phyloP scores from a whole-genome alignment of 1,139 yeast species.

The Pneumocystis jirovecii region DNA sequence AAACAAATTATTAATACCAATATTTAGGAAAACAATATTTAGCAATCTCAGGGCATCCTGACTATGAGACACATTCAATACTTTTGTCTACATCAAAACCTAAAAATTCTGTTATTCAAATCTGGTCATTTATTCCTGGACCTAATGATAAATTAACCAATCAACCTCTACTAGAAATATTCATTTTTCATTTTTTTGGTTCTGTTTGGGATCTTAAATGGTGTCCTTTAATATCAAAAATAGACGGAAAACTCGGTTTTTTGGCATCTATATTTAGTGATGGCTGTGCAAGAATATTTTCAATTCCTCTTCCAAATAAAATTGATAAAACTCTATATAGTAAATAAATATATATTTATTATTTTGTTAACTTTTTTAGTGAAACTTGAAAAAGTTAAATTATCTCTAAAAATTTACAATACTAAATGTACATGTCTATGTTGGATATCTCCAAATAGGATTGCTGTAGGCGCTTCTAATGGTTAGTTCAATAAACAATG shows the following conservation, averaged over 20 bases:
- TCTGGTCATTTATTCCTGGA: neutral
- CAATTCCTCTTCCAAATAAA: neutral
- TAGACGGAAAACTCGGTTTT: neutral
- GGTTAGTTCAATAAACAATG: conserved; percentile 1
- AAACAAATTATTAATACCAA: neutral
- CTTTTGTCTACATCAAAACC: neutral
- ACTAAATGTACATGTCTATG: conserved; percentile 2
- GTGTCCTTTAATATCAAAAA: conserved; percentile 5
- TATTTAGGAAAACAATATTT: neutral
- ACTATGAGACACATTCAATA: neutral
- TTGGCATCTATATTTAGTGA: conserved; percentile 8
- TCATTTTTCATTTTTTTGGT: conserved; percentile 3
- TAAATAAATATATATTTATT: neutral
- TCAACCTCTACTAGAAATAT: neutral
- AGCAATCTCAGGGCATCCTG: neutral
- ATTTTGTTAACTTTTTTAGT: neutral
- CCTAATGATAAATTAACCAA: neutral
- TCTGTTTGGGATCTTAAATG: conserved; percentile 5
- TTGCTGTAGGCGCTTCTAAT: conserved; percentile 4
- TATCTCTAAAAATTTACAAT: conserved; percentile 2
- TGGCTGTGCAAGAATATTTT: conserved; percentile 3
- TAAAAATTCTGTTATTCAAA: neutral
- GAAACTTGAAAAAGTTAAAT: neutral
- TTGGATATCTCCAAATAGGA: conserved; percentile 2
- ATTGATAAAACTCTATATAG: neutral